A percentile compares a stretch with the other conserved stretches of the same genome.
Conservation (phyloP, 805 yeast genomes). For the Yamadazyma endophytica region DNA sequence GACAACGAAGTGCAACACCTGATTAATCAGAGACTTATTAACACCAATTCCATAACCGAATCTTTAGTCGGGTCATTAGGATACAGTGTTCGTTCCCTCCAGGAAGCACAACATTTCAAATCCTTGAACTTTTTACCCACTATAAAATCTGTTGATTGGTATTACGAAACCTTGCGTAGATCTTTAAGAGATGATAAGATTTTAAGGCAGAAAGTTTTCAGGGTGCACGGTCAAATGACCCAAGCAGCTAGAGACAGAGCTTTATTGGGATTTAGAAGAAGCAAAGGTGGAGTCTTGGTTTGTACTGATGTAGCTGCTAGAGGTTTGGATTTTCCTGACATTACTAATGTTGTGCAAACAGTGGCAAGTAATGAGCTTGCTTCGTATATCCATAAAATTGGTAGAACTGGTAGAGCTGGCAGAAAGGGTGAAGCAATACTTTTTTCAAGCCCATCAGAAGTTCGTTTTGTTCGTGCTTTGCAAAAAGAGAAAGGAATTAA, state of each 20-base stretch:
- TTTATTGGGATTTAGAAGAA: conserved; percentile 48
- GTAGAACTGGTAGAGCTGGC: conserved; percentile 95
- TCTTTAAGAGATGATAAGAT: conserved; percentile 11
- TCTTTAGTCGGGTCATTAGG: conserved; percentile 53
- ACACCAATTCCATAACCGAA: conserved; percentile 52
- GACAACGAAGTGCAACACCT: conserved; percentile 75
- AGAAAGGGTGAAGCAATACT: conserved; percentile 66
- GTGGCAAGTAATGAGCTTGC: conserved; percentile 71
- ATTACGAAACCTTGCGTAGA: conserved; percentile 35
- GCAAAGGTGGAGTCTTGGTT: conserved; percentile 55
- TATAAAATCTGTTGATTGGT: conserved; percentile 60
- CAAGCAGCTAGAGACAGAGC: conserved; percentile 65
- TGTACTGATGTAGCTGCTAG: conserved; percentile 94
- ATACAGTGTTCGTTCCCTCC: conserved; percentile 38
- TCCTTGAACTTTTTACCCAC: conserved; percentile 84
- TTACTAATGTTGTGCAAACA: conserved; percentile 79
- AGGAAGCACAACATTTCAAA: conserved; percentile 49
- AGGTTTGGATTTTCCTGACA: conserved; percentile 92
- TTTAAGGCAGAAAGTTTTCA: conserved; percentile 14
- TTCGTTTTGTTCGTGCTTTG: conserved; percentile 49
- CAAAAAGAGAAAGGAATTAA: conserved; percentile 47
- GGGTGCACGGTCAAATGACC: conserved; percentile 68
- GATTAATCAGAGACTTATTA: conserved; percentile 63
- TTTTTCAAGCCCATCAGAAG: conserved; percentile 54
- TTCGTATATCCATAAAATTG: conserved; percentile 89